phyloP scores from a whole-genome alignment of 257 asterid genomes.

The Rauvolfia tetraphylla region DNA sequence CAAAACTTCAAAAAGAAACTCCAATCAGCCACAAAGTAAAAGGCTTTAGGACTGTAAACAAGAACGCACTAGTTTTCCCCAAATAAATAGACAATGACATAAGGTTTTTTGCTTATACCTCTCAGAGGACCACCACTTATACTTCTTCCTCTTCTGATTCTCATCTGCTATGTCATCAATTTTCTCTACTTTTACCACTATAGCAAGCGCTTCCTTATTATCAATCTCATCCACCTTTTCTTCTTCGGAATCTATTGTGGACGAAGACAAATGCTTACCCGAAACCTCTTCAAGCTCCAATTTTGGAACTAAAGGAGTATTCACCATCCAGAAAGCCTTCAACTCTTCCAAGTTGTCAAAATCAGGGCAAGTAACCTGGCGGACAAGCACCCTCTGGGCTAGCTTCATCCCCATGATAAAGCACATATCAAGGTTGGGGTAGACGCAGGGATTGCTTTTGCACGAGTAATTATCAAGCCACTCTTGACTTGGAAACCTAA shows the following conservation, averaged over 20 bases:
- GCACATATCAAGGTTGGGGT: slow-evolving; percentile 22
- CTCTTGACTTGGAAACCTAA: slow-evolving; percentile 20
- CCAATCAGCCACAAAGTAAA: slow-evolving; percentile 1
- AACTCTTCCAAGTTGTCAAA: slow-evolving; percentile 16
- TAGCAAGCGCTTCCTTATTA: neutral
- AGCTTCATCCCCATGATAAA: slow-evolving; percentile 24
- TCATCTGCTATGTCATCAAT: slow-evolving; percentile 7
- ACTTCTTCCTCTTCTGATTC: slow-evolving; percentile 19
- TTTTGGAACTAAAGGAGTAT: slow-evolving; percentile 13
- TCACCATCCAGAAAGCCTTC: slow-evolving; percentile 24
- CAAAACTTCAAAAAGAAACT: slow-evolving; percentile 21
- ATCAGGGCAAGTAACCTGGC: slow-evolving; percentile 14
- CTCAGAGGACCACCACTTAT: slow-evolving; percentile 27
- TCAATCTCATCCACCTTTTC: slow-evolving; percentile 17
- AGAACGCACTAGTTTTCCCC: neutral
- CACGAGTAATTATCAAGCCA: slow-evolving; percentile 9
- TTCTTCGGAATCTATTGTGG: slow-evolving; percentile 6
- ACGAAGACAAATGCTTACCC: slow-evolving; percentile 1
- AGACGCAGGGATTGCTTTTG: neutral
- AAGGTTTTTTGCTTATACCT: slow-evolving; percentile 12
- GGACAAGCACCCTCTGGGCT: slow-evolving; percentile 21
- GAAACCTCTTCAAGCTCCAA: slow-evolving; percentile 25
- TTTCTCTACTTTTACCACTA: slow-evolving; percentile 21
- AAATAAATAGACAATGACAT: neutral
- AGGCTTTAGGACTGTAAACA: neutral